These are phyloP conservation scores for Viola odorata DNA, from an alignment of 345 rosid genomes.

Conservation along the genomic window DNA sequence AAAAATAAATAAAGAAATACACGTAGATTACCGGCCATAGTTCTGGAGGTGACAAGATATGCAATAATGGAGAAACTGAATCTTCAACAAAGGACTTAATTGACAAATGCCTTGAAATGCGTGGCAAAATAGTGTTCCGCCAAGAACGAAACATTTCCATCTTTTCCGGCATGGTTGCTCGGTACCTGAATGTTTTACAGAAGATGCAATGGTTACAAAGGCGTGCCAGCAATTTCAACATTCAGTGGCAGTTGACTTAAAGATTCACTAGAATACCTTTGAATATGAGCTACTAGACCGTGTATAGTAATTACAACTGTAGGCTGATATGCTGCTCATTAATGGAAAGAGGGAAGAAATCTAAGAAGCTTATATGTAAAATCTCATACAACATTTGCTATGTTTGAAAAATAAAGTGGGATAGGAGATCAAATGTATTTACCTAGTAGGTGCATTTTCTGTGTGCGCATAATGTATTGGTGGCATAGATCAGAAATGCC, in stretches of 20 bases:
- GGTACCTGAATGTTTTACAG: constrained; percentile 48
- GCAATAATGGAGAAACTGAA: constrained; percentile 62
- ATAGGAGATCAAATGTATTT: constrained; percentile 11
- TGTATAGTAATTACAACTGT: constrained; percentile 59
- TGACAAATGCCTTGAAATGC: constrained; percentile 78
- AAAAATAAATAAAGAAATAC: too few species aligned
- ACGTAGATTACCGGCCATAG: constrained; percentile 76
- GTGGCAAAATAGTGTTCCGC: constrained; percentile 67
- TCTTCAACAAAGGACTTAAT: constrained; percentile 66
- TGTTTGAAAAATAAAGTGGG: background rate
- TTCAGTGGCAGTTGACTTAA: background rate
- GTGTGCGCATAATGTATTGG: constrained; percentile 62
- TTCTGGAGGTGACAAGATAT: constrained; percentile 74
- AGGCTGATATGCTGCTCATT: constrained; percentile 66
- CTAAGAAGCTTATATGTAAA: constrained; percentile 2
- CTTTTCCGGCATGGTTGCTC: constrained; percentile 59
- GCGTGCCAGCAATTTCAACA: constrained; percentile 5
- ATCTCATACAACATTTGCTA: background rate
- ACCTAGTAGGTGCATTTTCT: constrained; percentile 72
- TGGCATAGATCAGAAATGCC: constrained; percentile 71
- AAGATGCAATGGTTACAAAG: constrained; percentile 19
- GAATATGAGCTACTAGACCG: constrained; percentile 66
- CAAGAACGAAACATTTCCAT: constrained; percentile 60
- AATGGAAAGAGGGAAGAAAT: constrained; percentile 5
- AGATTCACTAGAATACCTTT: constrained; percentile 46